Evolutionary conservation across 192 early-diverging fungal species (phyloP).

Genomic region (Coemansia sp.): DNA sequence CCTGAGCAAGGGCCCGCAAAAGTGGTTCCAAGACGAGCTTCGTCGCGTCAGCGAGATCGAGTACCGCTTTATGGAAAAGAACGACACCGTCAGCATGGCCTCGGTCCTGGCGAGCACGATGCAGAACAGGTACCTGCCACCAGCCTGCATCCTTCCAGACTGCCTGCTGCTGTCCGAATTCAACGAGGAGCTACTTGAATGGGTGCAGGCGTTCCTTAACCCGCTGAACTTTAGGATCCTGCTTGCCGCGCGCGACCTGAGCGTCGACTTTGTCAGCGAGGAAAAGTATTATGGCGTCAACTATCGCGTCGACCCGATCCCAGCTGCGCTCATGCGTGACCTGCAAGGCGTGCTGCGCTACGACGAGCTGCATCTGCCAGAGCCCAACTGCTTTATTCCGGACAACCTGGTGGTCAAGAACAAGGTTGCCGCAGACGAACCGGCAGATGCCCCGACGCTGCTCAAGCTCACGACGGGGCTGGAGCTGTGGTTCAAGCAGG

Average conservation of each 20-base stretch:
- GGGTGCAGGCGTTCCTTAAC: conserved; percentile 59
- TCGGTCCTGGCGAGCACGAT: conserved; percentile 71
- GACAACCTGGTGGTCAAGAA: conserved; percentile 71
- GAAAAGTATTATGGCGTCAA: conserved; percentile 82
- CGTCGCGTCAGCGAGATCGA: conserved; percentile 50
- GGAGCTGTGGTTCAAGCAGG: conserved; percentile 92
- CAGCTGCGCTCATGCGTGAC: conserved; percentile 49
- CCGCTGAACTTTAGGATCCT: conserved; percentile 63
- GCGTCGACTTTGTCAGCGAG: conserved; percentile 51
- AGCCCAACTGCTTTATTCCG: conserved; percentile 83
- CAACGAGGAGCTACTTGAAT: conserved; percentile 63
- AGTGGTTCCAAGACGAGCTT: conserved; percentile 81
- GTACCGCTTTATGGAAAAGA: conserved; percentile 79
- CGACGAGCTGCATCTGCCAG: conserved; percentile 66
- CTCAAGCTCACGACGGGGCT: conserved; percentile 23
- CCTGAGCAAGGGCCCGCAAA: conserved; percentile 62
- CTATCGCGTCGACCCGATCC: conserved; percentile 66
- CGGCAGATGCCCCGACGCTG: conserved; percentile 25
- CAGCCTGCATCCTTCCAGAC: conserved; percentile 65
- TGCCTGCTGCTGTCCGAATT: conserved; percentile 64
- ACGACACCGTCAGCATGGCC: conserved; percentile 60
- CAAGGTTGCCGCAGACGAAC: conserved; percentile 9
- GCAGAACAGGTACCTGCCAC: conserved; percentile 70
- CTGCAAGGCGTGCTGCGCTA: conserved; percentile 13
- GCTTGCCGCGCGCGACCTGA: conserved; percentile 45